Conservation (phyloP, 805 yeast genomes). For the Isabelozyma rhagii region DNA sequence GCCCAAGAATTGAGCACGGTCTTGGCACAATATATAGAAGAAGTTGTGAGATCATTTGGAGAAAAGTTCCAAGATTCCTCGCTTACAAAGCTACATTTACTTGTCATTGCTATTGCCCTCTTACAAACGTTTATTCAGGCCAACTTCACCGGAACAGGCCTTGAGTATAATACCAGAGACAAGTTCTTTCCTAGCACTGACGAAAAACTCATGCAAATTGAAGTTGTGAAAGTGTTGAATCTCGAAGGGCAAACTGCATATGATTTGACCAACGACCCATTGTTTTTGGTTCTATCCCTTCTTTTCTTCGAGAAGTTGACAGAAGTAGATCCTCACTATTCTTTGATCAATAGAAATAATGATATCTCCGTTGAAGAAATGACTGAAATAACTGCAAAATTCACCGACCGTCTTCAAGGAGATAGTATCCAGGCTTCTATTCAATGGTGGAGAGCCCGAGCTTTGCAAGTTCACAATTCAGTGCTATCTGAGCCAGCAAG, state of each 20-base stretch:
- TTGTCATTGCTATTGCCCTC: slow-evolving; percentile 52
- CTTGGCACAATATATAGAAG: slow-evolving; percentile 7
- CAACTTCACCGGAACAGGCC: slow-evolving; percentile 81
- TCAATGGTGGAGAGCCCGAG: slow-evolving; percentile 77
- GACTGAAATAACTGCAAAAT: slow-evolving; percentile 5
- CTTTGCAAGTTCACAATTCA: slow-evolving; percentile 60
- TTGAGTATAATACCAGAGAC: slow-evolving; percentile 35
- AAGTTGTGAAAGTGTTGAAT: slow-evolving; percentile 40
- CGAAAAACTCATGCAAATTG: slow-evolving; percentile 15
- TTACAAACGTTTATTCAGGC: slow-evolving; percentile 69
- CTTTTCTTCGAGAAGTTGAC: slow-evolving; percentile 38
- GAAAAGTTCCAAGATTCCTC: background rate
- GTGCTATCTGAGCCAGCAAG: slow-evolving; percentile 63
- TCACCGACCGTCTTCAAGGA: slow-evolving; percentile 4
- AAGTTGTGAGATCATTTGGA: slow-evolving; percentile 4
- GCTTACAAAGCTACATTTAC: slow-evolving; percentile 18
- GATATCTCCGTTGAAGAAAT: slow-evolving; percentile 23
- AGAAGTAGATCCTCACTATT: slow-evolving; percentile 36
- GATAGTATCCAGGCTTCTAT: slow-evolving; percentile 45
- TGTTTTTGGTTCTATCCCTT: slow-evolving; percentile 27
- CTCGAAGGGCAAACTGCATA: slow-evolving; percentile 73
- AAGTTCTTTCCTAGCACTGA: slow-evolving; percentile 24
- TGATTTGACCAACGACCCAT: slow-evolving; percentile 41
- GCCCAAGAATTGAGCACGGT: slow-evolving; percentile 12
- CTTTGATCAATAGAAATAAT: slow-evolving; percentile 31